Evolutionary conservation across 371 early-diverging fungal species (phyloP), one percentile per base, ranked within the genome.

Genomic region (Mortierella sp.): DNA sequence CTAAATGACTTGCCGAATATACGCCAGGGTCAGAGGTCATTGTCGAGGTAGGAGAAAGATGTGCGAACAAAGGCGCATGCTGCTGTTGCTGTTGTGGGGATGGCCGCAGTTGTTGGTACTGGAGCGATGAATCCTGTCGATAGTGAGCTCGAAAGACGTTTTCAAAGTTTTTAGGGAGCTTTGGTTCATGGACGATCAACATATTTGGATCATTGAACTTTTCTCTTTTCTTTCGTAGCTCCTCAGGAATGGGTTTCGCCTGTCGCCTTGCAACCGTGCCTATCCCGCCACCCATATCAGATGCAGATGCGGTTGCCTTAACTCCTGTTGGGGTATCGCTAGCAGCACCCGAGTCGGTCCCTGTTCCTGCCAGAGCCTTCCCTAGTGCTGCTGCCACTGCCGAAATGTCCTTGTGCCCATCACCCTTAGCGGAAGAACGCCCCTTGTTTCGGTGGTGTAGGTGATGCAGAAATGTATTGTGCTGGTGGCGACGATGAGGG

Each of bases 31-130:
- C 64, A 16, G 74, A 58, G 5, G 56, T 45, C 4, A 25, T 55
- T 12, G 74, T 68, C 12, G 52, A 66, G 11, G 67, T 58, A 0
- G 73, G 64, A 15, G 61, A 52, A 43, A 68, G 21, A 45, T 64
- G 19, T 4, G 57, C 18, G 9, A 59, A 28, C 45, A 67, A 21
- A 1, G 67, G 61, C 3, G 30, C 56, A 28, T 70, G 65, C 4
- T 19, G 51, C 7, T 59, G 56, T 4, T 59, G 65, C 7, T 59
- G 66, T 12, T 26, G 21, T 3, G 44, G 59, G n/a, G 9, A 55
- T 11, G 21, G 28, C 7, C 63, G 68, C 15, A 52, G 48, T 26
- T 47, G 72, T 18, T 28, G 56, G 15, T 30, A 60, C 18, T 1
- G 29, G 16, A 16, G 43, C 47, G 51, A 29, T 5, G 37, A 37